Percentiles rank a stretch among this genome's conserved stretches.
phyloP scores from a whole-genome alignment of 2,329 filamentous ascomycete genomes.

The Rugonectria rugulosa region DNA sequence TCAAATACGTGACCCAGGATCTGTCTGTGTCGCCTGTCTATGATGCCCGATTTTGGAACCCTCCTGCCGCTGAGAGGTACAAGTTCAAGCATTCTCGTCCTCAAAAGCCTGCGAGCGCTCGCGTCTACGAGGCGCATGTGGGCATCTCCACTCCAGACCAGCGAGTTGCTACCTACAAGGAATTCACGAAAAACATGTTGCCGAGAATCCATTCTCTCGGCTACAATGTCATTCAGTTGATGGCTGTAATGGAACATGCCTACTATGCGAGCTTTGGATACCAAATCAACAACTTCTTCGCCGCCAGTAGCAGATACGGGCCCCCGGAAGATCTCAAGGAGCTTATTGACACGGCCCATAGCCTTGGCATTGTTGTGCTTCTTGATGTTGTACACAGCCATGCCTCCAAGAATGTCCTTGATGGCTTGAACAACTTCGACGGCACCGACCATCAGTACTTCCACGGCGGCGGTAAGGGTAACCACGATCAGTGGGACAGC shows the following conservation, averaged over 20 bases:
- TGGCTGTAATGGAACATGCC: conserved; percentile 99
- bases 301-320: conserved; percentile 94
- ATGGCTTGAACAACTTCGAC: conserved; percentile 96
- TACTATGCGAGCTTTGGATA: conserved; percentile 99
- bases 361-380: conserved; percentile 87
- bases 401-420: conserved; percentile 95
- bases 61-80: conserved; percentile 78
- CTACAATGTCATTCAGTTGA: conserved; percentile 97
- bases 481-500: conserved; percentile 95
- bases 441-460: conserved; percentile 96
- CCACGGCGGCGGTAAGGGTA: conserved; percentile 83
- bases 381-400: conserved; percentile 98
- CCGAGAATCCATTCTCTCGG: conserved; percentile 89
- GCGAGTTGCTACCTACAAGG: conserved; percentile 92
- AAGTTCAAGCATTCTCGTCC: conserved; percentile 84
- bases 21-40: conserved; percentile 88
- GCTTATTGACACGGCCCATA: conserved; percentile 92
- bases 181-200: conserved; percentile 92
- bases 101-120: conserved; percentile 82
- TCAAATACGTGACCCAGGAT: conserved; percentile 96
- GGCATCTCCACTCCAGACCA: conserved; percentile 94
- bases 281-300: conserved; percentile 99
- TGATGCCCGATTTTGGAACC: conserved; percentile 97
- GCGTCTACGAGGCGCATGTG: conserved; percentile 98
- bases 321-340: conserved; percentile 95